Base-by-base conservation (phyloP, 768 basidiomycete species). In the Lactarius trivialis region DNA sequence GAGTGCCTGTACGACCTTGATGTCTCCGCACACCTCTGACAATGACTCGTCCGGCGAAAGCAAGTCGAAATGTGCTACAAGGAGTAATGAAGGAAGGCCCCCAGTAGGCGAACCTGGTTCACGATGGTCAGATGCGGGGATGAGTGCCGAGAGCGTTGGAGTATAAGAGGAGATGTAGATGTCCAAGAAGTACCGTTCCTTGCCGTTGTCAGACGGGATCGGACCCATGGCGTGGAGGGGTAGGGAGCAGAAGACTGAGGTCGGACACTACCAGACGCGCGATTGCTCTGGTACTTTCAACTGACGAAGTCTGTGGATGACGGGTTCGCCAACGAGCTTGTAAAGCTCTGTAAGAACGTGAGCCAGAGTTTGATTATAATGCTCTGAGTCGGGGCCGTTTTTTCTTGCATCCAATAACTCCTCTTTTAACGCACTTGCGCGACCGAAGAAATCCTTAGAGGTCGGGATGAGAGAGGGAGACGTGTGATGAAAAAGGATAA, bases 181-280 rank as follows among this genome's bases (percentile, higher is more conserved):
- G 4, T 60, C 53, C 28, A 55, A 53, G 17, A 60, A 48, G 52
- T 60, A 49, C 2, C 11, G 28, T 2, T 19, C n/a, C 7, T 37
- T 4, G 8, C 26, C 15, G 11, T 21, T 51, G 12, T 55, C 19
- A 7, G 30, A 53, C 1, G 33, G 33, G 28, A 64, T 57, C 8
- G 55, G 39, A 2, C 60, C 61, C 28, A 64, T 64, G 14, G 65
- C 65, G 21, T 66, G 65, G 9, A 64, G 45, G 2, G 63, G 65
- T 4, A 66, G 50, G 26, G 54, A 65, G 3, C 50, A 58, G 3
- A 66, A 58, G 41, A 36, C 36, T 2, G 36, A 36, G 1, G 36
- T 36, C 36, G 36, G 36, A 14, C 36, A 36, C 36, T 12, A 36
- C 36, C 36, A 36, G 12, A 36, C 12, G 36, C 12, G 36, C 12